Evolutionary conservation across 306 rosid species (phyloP).

Genomic region (Alnus rubra): DNA sequence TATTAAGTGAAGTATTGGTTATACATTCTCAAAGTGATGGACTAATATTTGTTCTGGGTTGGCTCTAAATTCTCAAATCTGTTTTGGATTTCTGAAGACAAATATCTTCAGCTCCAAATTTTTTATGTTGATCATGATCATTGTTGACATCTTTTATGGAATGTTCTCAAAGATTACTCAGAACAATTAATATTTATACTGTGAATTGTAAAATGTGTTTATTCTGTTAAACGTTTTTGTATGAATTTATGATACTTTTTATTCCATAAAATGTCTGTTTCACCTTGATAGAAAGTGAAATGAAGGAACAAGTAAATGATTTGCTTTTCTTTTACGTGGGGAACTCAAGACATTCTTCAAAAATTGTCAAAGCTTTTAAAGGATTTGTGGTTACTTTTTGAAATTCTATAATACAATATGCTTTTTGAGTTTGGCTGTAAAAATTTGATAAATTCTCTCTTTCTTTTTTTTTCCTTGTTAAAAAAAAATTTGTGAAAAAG

Average conservation of each 20-base stretch:
- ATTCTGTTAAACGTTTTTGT: not conserved
- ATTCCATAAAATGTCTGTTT: not conserved
- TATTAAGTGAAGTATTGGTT: not conserved
- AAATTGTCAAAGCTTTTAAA: not conserved
- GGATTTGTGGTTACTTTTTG: not conserved
- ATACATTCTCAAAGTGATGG: conserved; percentile 4
- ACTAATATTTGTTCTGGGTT: not conserved
- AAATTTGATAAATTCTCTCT: not conserved
- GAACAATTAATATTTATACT: not conserved
- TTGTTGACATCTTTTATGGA: not conserved
- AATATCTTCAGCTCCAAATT: not conserved
- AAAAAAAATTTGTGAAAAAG: too few species aligned
- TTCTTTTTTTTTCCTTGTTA: too few species aligned
- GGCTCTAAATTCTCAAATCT: not conserved
- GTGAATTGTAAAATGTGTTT: not conserved
- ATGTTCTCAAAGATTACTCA: not conserved
- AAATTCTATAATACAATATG: conserved; percentile 4
- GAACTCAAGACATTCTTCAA: not conserved
- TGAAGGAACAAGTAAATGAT: not conserved
- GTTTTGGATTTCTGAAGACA: not conserved
- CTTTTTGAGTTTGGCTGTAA: not conserved
- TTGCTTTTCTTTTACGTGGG: not conserved
- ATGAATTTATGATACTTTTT: too few species aligned
- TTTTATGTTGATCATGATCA: not conserved
- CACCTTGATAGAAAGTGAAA: not conserved